Percentiles rank a stretch among this genome's conserved stretches.
Evolutionary conservation across 2,329 filamentous ascomycete species (phyloP).

Genomic region (Sarocladium strictum): DNA sequence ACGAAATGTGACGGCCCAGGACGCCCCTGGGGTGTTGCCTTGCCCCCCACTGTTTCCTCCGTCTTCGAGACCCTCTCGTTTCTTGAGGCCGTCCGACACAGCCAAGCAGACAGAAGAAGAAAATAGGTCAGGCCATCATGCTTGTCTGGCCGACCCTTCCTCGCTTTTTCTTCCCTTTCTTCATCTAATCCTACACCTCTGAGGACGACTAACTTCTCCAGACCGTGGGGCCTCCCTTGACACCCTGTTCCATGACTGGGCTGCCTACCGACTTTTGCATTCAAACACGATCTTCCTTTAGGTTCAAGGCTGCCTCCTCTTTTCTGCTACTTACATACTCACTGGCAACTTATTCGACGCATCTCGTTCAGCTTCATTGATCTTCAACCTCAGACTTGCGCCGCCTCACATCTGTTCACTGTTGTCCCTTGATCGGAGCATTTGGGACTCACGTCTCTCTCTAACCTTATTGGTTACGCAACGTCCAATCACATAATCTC

Average conservation of each 20-base stretch:
- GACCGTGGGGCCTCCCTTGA: background rate
- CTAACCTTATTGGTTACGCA: constrained; percentile 1
- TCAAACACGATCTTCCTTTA: constrained; percentile 7
- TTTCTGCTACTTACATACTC: constrained; percentile 1
- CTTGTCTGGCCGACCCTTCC: constrained; percentile 1
- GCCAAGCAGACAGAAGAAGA: constrained; percentile 4
- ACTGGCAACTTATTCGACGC: background rate
- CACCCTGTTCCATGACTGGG: constrained; percentile 5
- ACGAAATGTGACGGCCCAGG: background rate
- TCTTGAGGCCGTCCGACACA: constrained; percentile 8
- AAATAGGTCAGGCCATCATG: constrained; percentile 9
- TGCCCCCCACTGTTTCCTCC: constrained; percentile 7
- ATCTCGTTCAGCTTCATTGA: background rate
- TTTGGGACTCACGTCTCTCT: background rate
- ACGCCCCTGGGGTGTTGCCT: background rate
- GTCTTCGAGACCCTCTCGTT: constrained; percentile 9
- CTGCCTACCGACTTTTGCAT: constrained; percentile 9
- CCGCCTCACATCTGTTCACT: background rate
- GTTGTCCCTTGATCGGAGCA: background rate
- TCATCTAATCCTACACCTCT: constrained; percentile 5
- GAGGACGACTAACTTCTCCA: background rate
- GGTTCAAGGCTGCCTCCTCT: constrained; percentile 5
- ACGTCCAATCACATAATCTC: constrained; percentile 3
- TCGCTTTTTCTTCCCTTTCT: constrained; percentile 5
- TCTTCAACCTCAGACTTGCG: background rate